Percentiles rank a stretch among this genome's conserved stretches.
phyloP scores from a whole-genome alignment of 495 filamentous ascomycete species.

The Hypomontagnella submonticulosa region DNA sequence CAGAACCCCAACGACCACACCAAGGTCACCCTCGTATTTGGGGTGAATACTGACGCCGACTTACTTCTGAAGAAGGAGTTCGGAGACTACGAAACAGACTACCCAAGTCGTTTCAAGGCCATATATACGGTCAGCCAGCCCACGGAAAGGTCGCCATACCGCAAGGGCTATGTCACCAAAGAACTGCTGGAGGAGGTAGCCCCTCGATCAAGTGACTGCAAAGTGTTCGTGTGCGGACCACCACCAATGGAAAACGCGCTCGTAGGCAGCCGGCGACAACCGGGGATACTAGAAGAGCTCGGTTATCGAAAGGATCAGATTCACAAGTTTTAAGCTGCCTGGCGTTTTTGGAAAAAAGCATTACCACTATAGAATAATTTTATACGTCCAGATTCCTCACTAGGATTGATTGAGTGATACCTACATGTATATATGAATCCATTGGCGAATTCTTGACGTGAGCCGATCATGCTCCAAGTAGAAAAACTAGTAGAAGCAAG shows the following conservation, averaged over 20 bases:
- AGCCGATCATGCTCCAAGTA: too few species aligned
- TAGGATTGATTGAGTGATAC: too few species aligned
- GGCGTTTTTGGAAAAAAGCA: not conserved
- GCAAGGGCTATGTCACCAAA: slow-evolving; percentile 67
- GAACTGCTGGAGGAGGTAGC: slow-evolving; percentile 65
- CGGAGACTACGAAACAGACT: slow-evolving; percentile 60
- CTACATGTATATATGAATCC: too few species aligned
- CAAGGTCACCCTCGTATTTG: slow-evolving; percentile 71
- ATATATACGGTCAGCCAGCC: slow-evolving; percentile 69
- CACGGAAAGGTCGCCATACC: slow-evolving; percentile 51
- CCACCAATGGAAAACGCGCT: slow-evolving; percentile 70
- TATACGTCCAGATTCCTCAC: too few species aligned
- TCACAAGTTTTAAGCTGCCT: slow-evolving; percentile 58
- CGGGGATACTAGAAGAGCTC: slow-evolving; percentile 61
- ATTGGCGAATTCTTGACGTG: too few species aligned
- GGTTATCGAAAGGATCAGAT: slow-evolving; percentile 67
- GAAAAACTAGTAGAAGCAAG: too few species aligned
- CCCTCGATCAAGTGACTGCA: slow-evolving; percentile 55
- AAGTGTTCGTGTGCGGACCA: slow-evolving; percentile 75
- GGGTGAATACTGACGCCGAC: slow-evolving; percentile 71
- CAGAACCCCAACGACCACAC: slow-evolving; percentile 70
- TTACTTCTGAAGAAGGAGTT: slow-evolving; percentile 68
- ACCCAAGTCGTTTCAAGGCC: slow-evolving; percentile 67
- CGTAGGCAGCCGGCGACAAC: slow-evolving; percentile 53
- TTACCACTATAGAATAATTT: not conserved